Evolutionary conservation across 1,139 yeast genomes (phyloP).

Genomic region (Hansenula anomala): DNA sequence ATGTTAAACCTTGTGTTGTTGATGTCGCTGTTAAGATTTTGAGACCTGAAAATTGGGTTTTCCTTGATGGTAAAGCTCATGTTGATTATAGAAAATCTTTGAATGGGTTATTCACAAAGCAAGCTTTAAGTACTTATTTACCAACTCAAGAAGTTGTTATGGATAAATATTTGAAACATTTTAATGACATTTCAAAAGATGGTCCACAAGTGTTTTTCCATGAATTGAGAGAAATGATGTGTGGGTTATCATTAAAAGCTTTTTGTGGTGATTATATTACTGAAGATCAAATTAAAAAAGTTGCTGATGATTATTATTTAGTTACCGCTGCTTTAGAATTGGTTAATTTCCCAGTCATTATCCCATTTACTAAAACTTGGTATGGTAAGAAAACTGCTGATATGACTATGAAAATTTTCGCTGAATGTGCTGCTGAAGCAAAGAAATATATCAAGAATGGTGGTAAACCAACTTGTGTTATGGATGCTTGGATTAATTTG

Average conservation of each 20-base stretch:
- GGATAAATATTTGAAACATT: conserved; percentile 71
- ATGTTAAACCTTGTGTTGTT: conserved; percentile 95
- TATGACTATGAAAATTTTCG: conserved; percentile 88
- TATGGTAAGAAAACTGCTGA: conserved; percentile 93
- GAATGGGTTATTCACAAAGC: conserved; percentile 82
- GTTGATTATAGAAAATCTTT: conserved; percentile 87
- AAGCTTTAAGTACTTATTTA: conserved; percentile 77
- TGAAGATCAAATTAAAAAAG: conserved; percentile 77
- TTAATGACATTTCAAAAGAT: conserved; percentile 51
- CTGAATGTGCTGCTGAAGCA: conserved; percentile 80
- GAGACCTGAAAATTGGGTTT: conserved; percentile 97
- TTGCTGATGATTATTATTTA: conserved; percentile 87
- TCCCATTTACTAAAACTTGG: conserved; percentile 97
- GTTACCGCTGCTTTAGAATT: conserved; percentile 95
- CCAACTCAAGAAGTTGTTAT: conserved; percentile 81
- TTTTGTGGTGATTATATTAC: conserved; percentile 95
- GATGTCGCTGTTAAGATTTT: conserved; percentile 92
- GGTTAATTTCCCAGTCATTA: conserved; percentile 93
- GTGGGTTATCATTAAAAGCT: conserved; percentile 88
- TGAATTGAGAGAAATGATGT: conserved; percentile 90
- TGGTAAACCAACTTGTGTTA: conserved; percentile 77
- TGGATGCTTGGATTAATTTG: conserved; percentile 90
- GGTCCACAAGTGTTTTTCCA: conserved; percentile 79
- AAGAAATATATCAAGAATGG: conserved; percentile 75
- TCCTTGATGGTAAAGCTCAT: conserved; percentile 92